Evolutionary conservation across 345 rosid species (phyloP).

Genomic region (Erysimum cheiranthoides): DNA sequence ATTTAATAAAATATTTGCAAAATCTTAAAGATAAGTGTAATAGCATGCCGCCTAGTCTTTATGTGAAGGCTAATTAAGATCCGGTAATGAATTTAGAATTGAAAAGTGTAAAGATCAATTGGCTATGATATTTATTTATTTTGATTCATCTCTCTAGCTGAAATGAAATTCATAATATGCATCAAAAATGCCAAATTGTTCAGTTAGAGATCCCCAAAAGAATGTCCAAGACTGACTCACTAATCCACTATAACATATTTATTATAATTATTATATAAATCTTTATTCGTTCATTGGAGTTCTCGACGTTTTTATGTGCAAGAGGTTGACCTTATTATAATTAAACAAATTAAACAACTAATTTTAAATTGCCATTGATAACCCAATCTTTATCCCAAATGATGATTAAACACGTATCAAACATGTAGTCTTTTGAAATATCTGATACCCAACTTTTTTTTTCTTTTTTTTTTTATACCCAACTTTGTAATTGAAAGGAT

Average conservation of each 20-base stretch:
- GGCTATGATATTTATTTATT: background rate
- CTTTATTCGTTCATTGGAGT: background rate
- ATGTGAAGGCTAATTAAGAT: background rate
- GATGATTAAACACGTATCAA: background rate
- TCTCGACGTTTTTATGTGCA: background rate
- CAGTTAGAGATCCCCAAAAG: conserved; percentile 3
- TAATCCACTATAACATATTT: conserved; percentile 26
- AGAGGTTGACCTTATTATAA: background rate
- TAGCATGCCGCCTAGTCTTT: background rate
- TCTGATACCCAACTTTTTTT: background rate
- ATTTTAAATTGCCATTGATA: background rate
- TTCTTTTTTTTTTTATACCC: too few species aligned
- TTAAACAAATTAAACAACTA: background rate
- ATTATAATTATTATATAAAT: background rate
- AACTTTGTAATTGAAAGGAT: background rate
- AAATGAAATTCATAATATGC: background rate
- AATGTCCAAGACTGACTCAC: conserved; percentile 23
- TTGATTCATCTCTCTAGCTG: background rate
- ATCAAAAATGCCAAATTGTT: conserved; percentile 15
- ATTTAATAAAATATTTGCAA: background rate
- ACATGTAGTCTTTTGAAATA: background rate
- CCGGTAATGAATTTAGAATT: background rate
- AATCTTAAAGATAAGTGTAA: background rate
- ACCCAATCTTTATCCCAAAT: background rate
- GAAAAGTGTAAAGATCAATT: background rate